Base-by-base conservation (phyloP, 176 grass and related monocot genomes). In the Oryza meyeriana region DNA sequence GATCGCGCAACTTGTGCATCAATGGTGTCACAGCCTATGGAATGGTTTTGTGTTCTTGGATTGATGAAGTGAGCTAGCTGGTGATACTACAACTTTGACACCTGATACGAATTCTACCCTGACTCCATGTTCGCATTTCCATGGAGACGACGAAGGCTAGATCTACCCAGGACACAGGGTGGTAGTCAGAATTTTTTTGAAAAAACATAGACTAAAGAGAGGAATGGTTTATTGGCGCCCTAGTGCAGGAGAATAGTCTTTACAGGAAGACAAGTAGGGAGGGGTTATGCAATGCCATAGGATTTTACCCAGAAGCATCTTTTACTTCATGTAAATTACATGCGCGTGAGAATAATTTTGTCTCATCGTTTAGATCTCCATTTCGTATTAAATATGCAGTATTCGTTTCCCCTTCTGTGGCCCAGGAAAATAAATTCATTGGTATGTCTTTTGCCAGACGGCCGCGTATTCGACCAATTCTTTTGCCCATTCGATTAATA, bases 11-110 rank as follows among this genome's bases (percentile, higher is more conserved):
- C 65, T 85, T 98, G 38, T 27, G 90, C 93, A 12, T 91, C 92
- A 1, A 98, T 93, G 87, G 83, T 95, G 47, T 85, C 96, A 98
- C 88, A 94, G 93, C 76, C 68, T 98, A 38, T 98, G 96, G 96
- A 98, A 98, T 31, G 88, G 88, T 27, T 95, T 98, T 90, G 96
- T 98, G 61, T 98, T 98, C 79, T 85, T 92, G 84, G 92, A 98
- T 88, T 98, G 77, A 88, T 98, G 92, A 98, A 98, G 81, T 95
- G 81, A 82, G 63, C 35, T 61, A 66, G 47, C 29, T 18, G 26
- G 4, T 77, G 22, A 55, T 26, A 59, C 28, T 86, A 32, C 58
- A 90, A 30, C 39, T 65, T 82, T 48, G 3, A 50, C 41, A 69
- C 79, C 50, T 75, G 29, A 0, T 33, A 27, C 59, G 33, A 29